Percentiles rank a stretch among this genome's conserved stretches.
These are phyloP conservation scores for Aspergillus novoparasiticus DNA, from an alignment of 2,329 filamentous ascomycete species.

Conservation along the genomic window DNA sequence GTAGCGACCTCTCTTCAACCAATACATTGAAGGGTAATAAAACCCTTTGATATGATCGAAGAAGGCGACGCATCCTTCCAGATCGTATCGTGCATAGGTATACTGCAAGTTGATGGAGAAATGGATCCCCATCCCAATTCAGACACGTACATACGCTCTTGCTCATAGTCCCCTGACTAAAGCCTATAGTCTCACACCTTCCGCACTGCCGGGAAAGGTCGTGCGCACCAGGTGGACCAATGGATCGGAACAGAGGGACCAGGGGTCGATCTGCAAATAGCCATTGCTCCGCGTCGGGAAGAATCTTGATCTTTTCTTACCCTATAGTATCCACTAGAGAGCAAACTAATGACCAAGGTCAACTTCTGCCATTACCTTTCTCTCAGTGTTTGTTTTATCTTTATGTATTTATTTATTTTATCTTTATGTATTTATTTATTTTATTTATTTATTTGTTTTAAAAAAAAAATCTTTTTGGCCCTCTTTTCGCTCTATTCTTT, in stretches of 20 bases:
- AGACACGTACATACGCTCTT: not conserved
- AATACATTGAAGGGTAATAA: not conserved
- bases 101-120: not conserved
- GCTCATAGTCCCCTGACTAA: slow-evolving; percentile 9
- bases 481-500: not conserved
- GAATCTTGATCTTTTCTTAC: not conserved
- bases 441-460: no score
- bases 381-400: not conserved
- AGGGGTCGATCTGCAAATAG: slow-evolving; percentile 2
- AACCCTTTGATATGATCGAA: not conserved
- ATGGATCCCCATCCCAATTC: slow-evolving; percentile 2
- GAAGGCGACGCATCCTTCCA: not conserved
- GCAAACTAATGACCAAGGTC: not conserved
- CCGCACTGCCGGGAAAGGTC: slow-evolving; percentile 9
- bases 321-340: not conserved
- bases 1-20: no score
- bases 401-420: not conserved
- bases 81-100: not conserved
- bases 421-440: not conserved
- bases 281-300: not conserved
- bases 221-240: slow-evolving; percentile 5
- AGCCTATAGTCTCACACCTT: slow-evolving; percentile 7
- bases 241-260: not conserved
- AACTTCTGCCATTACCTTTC: not conserved
- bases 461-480: no score